Evolutionary conservation across 164 flowering plant species (phyloP).

Genomic region (Cinnamomum chago): DNA sequence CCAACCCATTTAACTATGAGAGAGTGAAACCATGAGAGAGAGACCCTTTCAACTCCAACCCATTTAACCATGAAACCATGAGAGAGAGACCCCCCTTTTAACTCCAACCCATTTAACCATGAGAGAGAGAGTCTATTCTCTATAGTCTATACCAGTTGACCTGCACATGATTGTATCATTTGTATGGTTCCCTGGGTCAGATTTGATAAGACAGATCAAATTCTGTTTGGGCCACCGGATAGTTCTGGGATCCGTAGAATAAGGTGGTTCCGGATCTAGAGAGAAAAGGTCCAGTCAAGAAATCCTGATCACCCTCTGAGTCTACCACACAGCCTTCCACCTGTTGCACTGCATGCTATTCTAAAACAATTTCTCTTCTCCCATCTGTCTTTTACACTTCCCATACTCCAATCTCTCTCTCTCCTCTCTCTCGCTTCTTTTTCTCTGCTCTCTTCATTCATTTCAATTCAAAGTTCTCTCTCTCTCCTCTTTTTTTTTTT

Average conservation of each 20-base stretch:
- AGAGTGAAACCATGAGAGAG: no score
- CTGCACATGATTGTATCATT: neutral
- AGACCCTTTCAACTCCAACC: neutral
- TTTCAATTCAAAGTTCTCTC: neutral
- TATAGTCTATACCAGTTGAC: neutral
- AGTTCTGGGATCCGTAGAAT: neutral
- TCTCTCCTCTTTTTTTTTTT: neutral
- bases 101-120: no score
- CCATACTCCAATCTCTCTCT: no score
- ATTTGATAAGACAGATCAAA: no score
- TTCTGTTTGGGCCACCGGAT: neutral
- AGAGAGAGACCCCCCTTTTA: no score
- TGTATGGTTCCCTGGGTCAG: neutral
- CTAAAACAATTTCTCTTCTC: neutral
- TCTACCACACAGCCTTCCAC: neutral
- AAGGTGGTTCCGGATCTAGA: neutral
- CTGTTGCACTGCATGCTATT: slow-evolving; percentile 4
- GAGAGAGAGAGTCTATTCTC: no score
- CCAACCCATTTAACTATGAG: neutral
- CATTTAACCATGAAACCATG: no score
- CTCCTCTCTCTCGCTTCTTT: no score
- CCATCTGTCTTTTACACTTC: neutral
- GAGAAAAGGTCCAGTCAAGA: neutral
- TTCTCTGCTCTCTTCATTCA: no score
- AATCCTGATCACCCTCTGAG: neutral